Percentiles rank a stretch among this genome's conserved stretches.
Conservation (phyloP, 495 filamentous ascomycete genomes). For the Aspergillus indologenus region DNA sequence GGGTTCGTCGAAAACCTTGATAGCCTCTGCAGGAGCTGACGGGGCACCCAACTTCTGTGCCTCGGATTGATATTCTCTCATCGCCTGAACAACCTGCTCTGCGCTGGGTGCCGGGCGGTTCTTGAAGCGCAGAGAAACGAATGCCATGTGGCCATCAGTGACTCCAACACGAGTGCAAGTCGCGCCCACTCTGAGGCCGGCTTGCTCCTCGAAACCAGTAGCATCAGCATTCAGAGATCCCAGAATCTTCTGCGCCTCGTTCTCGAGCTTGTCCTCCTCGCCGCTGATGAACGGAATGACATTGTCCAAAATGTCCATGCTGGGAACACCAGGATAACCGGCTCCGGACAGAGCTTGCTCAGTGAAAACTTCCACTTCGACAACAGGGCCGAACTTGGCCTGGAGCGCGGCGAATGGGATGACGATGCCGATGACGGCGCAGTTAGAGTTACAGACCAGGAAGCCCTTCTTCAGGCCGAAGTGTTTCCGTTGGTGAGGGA, state of each 20-base stretch:
- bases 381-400: conserved; percentile 69
- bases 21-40: conserved; percentile 69
- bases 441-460: conserved; percentile 87
- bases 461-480: conserved; percentile 72
- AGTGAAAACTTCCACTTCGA: conserved; percentile 77
- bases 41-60: conserved; percentile 71
- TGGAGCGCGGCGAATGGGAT: conserved; percentile 85
- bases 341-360: conserved; percentile 84
- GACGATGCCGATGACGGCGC: conserved; percentile 83
- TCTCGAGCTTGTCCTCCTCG: conserved; percentile 86
- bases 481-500: conserved; percentile 69
- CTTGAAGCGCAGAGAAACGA: conserved; percentile 72
- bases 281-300: conserved; percentile 83
- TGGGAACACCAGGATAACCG: conserved; percentile 83
- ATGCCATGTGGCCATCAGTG: conserved; percentile 80
- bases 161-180: conserved; percentile 82
- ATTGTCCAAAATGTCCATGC: conserved; percentile 73
- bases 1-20: conserved; percentile 73
- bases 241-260: conserved; percentile 82
- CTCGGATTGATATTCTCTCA: conserved; percentile 72
- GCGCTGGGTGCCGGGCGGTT: conserved; percentile 52
- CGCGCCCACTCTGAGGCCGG: conserved; percentile 64
- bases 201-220: conserved; percentile 64
- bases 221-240: conserved; percentile 61
- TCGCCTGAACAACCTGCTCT: conserved; percentile 64